Conservation (phyloP, 176 grass and related monocot genomes). For the Juncus inflexus region DNA sequence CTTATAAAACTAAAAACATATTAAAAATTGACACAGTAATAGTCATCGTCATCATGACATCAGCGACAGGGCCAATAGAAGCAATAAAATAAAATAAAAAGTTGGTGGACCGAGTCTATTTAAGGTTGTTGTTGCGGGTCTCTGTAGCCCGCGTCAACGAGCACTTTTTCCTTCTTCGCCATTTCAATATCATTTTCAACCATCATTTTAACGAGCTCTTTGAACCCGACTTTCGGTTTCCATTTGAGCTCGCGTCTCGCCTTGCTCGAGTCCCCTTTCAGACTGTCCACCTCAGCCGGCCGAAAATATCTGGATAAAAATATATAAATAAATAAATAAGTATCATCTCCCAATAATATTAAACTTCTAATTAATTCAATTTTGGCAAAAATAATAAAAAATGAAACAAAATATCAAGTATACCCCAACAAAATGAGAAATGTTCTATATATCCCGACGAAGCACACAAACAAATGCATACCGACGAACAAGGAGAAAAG, state of each 20-base stretch:
- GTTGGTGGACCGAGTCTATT: slow-evolving; percentile 14
- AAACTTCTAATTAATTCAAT: too few species aligned
- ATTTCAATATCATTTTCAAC: slow-evolving; percentile 81
- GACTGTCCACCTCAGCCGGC: slow-evolving; percentile 82
- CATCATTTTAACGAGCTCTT: slow-evolving; percentile 91
- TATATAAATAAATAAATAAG: neutral
- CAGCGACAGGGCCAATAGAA: neutral
- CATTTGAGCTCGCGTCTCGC: slow-evolving; percentile 54
- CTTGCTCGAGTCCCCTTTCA: slow-evolving; percentile 82
- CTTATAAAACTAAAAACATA: too few species aligned
- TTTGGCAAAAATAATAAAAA: too few species aligned
- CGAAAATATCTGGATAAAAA: slow-evolving; percentile 45
- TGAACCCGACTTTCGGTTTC: slow-evolving; percentile 91
- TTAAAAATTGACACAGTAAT: neutral
- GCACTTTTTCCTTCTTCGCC: slow-evolving; percentile 84
- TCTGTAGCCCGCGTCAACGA: slow-evolving; percentile 78
- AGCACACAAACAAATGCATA: too few species aligned
- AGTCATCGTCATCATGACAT: slow-evolving; percentile 15
- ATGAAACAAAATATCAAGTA: too few species aligned
- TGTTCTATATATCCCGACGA: too few species aligned
- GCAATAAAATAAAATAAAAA: neutral
- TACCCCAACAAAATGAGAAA: too few species aligned
- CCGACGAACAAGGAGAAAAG: too few species aligned
- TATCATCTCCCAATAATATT: too few species aligned
- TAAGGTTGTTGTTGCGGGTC: slow-evolving; percentile 93